These are phyloP conservation scores for Flaveria robusta DNA, from an alignment of 129 eudicot species.

Conservation along the genomic window DNA sequence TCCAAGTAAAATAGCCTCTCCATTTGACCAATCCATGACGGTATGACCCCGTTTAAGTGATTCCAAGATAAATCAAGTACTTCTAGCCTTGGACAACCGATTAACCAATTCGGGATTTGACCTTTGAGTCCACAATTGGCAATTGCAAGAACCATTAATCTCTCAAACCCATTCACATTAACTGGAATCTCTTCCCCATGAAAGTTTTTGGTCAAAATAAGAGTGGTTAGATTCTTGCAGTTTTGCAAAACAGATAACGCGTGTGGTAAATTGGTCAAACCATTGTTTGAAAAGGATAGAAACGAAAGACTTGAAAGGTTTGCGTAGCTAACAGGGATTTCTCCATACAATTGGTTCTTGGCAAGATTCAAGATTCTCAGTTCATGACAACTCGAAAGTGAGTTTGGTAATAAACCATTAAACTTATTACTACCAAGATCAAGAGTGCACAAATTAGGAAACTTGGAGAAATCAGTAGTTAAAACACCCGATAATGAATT, in stretches of 20 bases:
- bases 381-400: constrained; percentile 69
- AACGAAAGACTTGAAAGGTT: constrained; percentile 64
- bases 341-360: constrained; percentile 66
- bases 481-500: constrained; percentile 69
- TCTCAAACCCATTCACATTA: constrained; percentile 50
- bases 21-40: constrained; percentile 88
- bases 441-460: constrained; percentile 58
- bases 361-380: constrained; percentile 72
- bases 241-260: constrained; percentile 62
- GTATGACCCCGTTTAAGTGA: constrained; percentile 69
- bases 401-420: constrained; percentile 58
- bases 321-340: constrained; percentile 58
- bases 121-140: constrained; percentile 83
- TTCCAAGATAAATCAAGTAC: constrained; percentile 96
- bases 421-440: constrained; percentile 82
- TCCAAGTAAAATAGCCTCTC: constrained; percentile 81
- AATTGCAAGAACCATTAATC: constrained; percentile 67
- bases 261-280: constrained; percentile 53
- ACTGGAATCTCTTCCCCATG: constrained; percentile 76
- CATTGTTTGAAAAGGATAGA: constrained; percentile 82
- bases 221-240: constrained; percentile 68
- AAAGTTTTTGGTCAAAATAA: constrained; percentile 81
- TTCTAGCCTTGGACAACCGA: constrained; percentile 59
- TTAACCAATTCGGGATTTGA: constrained; percentile 73
- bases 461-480: constrained; percentile 57